Evolutionary conservation across 73 alveolate genomes (phyloP).

Genomic region (Paramecium primaurelia): DNA sequence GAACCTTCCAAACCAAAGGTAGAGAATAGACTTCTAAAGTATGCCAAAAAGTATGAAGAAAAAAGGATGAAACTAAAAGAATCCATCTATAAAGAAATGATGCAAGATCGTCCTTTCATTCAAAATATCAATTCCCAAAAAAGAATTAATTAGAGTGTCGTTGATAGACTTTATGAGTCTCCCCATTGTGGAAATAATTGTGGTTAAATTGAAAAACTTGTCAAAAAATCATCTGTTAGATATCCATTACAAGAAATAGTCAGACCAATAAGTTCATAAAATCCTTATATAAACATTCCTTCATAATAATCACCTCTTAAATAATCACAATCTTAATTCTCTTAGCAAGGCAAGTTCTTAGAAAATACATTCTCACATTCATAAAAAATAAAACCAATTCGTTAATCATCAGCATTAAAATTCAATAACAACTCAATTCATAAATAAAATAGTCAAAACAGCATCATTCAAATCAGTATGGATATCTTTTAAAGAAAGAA

Average conservation of each 20-base stretch:
- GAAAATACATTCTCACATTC: conserved; percentile 9
- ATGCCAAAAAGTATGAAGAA: background rate
- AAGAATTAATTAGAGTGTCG: background rate
- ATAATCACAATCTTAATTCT: background rate
- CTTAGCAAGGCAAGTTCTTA: background rate
- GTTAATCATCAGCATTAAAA: background rate
- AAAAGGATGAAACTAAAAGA: background rate
- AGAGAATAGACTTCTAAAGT: background rate
- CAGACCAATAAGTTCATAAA: background rate
- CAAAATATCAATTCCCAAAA: background rate
- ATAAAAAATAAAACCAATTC: background rate
- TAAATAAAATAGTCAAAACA: background rate
- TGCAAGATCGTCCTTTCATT: background rate
- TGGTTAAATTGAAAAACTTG: conserved; percentile 19
- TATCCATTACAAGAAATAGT: background rate
- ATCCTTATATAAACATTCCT: background rate
- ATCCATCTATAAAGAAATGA: background rate
- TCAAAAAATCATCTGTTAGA: background rate
- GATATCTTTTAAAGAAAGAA: conserved; percentile 1
- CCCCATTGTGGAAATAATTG: background rate
- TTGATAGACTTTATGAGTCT: conserved; percentile 11
- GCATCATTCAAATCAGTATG: conserved; percentile 2
- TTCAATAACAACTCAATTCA: background rate
- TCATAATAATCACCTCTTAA: background rate
- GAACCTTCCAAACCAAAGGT: background rate